Percentiles rank a stretch among this genome's conserved stretches.
Evolutionary conservation across 2,329 filamentous ascomycete species (phyloP).

Genomic region (Penicillium olsonii): DNA sequence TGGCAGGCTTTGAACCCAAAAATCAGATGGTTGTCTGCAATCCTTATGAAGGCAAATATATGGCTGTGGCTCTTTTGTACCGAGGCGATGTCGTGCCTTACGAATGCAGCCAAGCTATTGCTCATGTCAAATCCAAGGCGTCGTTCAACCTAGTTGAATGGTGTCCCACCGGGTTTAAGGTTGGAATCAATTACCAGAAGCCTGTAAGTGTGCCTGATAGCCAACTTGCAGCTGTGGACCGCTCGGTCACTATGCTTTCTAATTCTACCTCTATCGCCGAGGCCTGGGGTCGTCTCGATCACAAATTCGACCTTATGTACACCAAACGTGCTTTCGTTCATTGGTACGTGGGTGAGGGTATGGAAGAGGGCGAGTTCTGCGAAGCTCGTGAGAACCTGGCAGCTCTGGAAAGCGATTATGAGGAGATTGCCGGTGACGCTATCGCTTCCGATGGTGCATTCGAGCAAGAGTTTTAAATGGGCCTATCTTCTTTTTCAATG

Average conservation of each 20-base stretch:
- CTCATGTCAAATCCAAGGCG: constrained; percentile 63
- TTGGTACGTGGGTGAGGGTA: constrained; percentile 82
- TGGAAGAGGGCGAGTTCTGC: constrained; percentile 89
- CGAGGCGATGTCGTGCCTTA: constrained; percentile 66
- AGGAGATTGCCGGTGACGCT: constrained; percentile 75
- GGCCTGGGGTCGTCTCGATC: constrained; percentile 64
- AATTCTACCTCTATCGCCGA: constrained; percentile 69
- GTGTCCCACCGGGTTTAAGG: constrained; percentile 70
- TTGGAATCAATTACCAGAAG: constrained; percentile 68
- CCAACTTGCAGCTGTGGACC: constrained; percentile 57
- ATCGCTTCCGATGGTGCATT: constrained; percentile 34
- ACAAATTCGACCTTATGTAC: constrained; percentile 72
- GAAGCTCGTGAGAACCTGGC: constrained; percentile 85
- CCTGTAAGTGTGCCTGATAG: constrained; percentile 55
- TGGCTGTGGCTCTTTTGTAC: constrained; percentile 68
- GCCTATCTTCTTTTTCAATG: background rate
- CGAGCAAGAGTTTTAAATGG: background rate
- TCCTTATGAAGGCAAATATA: constrained; percentile 67
- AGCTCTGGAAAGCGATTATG: constrained; percentile 82
- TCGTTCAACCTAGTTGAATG: constrained; percentile 69
- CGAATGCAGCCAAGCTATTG: constrained; percentile 62
- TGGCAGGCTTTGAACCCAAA: constrained; percentile 62
- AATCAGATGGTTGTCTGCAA: constrained; percentile 72
- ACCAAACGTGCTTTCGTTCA: constrained; percentile 70
- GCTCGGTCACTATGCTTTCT: constrained; percentile 63